These are phyloP conservation scores for Penicillium steckii DNA, from an alignment of 495 filamentous ascomycete genomes.

Conservation along the genomic window DNA sequence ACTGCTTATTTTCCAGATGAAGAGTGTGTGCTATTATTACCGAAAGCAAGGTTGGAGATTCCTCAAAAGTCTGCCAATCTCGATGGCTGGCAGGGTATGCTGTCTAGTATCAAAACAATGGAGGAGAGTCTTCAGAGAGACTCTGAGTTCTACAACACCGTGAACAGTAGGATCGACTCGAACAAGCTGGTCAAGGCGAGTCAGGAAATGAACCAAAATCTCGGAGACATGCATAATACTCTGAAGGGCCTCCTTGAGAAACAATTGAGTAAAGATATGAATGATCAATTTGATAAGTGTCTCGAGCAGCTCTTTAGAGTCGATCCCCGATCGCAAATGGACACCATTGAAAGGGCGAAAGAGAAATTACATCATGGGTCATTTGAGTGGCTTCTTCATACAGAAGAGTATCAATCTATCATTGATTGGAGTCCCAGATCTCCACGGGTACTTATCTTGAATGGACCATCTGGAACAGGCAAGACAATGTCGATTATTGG, in stretches of 20 bases:
- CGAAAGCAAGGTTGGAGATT: background rate
- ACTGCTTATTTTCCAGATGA: background rate
- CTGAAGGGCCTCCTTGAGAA: background rate
- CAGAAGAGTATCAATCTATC: background rate
- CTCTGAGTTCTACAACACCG: background rate
- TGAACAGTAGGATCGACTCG: background rate
- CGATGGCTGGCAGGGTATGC: background rate
- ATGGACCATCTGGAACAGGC: background rate
- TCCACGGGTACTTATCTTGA: background rate
- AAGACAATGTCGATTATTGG: background rate
- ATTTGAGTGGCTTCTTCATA: background rate
- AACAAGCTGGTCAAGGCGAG: background rate
- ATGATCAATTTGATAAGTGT: background rate
- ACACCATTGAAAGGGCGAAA: background rate
- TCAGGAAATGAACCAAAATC: background rate
- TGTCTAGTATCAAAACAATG: background rate
- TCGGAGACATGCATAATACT: background rate
- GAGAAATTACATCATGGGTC: background rate
- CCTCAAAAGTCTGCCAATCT: background rate
- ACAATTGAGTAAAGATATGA: background rate
- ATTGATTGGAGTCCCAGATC: background rate
- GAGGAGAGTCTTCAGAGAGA: background rate
- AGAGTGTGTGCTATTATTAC: background rate
- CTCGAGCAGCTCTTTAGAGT: background rate
- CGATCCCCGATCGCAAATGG: background rate